A percentile compares a stretch with the other conserved stretches of the same genome.
phyloP scores from a whole-genome alignment of 78 protist species.

The Dictyostelium capitatum region DNA sequence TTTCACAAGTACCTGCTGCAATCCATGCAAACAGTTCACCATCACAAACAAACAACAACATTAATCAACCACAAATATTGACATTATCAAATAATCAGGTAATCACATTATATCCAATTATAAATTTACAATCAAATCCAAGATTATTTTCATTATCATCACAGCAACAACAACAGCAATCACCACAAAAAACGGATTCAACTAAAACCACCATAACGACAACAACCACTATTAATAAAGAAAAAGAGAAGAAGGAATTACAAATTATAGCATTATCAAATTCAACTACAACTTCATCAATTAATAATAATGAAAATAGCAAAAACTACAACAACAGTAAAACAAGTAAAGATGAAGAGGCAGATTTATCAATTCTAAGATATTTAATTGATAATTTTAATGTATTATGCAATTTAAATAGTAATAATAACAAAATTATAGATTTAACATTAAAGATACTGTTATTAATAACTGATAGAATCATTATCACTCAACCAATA shows the following conservation, averaged over 20 bases:
- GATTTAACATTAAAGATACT: background rate
- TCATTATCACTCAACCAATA: background rate
- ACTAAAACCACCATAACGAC: background rate
- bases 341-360: background rate
- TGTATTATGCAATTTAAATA: background rate
- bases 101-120: slow-evolving; percentile 11
- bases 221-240: background rate
- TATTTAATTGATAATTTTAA: background rate
- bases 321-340: background rate
- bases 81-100: slow-evolving; percentile 34
- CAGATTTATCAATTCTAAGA: background rate
- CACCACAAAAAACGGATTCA: background rate
- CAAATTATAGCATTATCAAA: slow-evolving; percentile 3
- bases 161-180: background rate
- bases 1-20: background rate
- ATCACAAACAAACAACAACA: background rate
- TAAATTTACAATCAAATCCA: background rate
- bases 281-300: background rate
- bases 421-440: background rate
- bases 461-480: background rate
- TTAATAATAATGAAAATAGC: background rate
- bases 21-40: background rate
- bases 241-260: background rate
- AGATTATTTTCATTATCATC: background rate
- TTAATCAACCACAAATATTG: background rate